Evolutionary conservation across 108 stramenopile species (phyloP).

Genomic region (Heterococcus sp.): DNA sequence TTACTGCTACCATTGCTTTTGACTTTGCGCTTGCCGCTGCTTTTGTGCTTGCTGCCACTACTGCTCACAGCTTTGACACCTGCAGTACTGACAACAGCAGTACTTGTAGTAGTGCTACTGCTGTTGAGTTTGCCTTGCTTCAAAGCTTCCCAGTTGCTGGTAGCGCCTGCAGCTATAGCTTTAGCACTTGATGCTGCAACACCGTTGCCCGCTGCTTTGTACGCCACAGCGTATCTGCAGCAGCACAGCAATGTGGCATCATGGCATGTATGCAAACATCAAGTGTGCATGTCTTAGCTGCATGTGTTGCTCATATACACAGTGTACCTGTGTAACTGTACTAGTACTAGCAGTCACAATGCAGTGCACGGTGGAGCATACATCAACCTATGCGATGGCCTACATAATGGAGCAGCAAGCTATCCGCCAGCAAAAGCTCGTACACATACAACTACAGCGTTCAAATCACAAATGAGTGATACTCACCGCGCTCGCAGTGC

Average conservation of each 20-base stretch:
- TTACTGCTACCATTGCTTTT: too few relatives aligned
- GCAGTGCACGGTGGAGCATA: not conserved
- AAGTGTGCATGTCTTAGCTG: not conserved
- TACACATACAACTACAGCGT: not conserved
- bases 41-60: too few relatives aligned
- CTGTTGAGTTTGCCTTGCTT: not conserved
- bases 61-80: too few relatives aligned
- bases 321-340: not conserved
- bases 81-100: too few relatives aligned
- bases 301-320: not conserved
- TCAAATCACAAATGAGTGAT: not conserved
- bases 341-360: not conserved
- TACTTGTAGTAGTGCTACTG: too few relatives aligned
- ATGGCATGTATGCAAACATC: not conserved
- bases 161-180: not conserved
- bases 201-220: not conserved
- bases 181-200: not conserved
- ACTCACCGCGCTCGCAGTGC: not conserved
- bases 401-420: not conserved
- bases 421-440: too few relatives aligned
- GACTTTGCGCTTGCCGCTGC: too few relatives aligned
- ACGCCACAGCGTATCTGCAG: not conserved
- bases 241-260: not conserved
- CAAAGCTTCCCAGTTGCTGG: not conserved
- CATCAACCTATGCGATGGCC: not conserved